Base-by-base conservation (phyloP, 2,329 filamentous ascomycete genomes). In the Sporothrix pseudoabietina region DNA sequence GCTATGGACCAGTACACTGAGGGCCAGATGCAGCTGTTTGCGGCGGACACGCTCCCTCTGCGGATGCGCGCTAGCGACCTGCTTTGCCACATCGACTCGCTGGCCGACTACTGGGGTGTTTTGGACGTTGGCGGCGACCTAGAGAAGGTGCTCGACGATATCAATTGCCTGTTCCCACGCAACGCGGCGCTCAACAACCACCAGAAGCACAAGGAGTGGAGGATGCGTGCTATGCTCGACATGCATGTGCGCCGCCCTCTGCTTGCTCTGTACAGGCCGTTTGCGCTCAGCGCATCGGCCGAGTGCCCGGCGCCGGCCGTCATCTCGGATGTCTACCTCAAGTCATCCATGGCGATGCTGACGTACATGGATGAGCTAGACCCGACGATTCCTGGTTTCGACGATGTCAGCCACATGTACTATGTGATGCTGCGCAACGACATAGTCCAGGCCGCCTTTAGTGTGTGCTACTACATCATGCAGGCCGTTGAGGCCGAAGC, bases 291-390 rank as follows among this genome's bases (percentile, higher is more conserved):
- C n/a, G 82, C 84, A 3, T 74, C 76, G 14, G 78, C 82, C 6
- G 85, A 86, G 71, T 84, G 83, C 2, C 87, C 86, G 12, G 80
- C 82, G 6, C 85, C 87, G 73, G 32, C 72, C 0, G 74, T 74
- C 14, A 87, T 88, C 47, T 82, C 85, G 66, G 83, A 85, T 35
- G 82, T 84, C 5, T 88, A 88, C 74, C 78, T 89, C 49, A 82
- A 85, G 69, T 88, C 86, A 0, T 87, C 85, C 2, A 87, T 88
- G 82, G 82, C 85, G 19, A 83, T 88, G n/a, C 80, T 88, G 66
- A 85, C 84, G 16, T 88, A 87, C 73, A 80, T 88, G 61, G 86
- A 88, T 74, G 86, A 88, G 74, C 78, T 88, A 6, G 86, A 88
- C 73, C 84, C 85, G 0, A 78, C 80, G 32, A 80, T 83, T 5